A percentile compares a stretch with the other conserved stretches of the same genome.
Evolutionary conservation across 2,329 filamentous ascomycete species (phyloP).

Genomic region (Aspergillus carbonarius): DNA sequence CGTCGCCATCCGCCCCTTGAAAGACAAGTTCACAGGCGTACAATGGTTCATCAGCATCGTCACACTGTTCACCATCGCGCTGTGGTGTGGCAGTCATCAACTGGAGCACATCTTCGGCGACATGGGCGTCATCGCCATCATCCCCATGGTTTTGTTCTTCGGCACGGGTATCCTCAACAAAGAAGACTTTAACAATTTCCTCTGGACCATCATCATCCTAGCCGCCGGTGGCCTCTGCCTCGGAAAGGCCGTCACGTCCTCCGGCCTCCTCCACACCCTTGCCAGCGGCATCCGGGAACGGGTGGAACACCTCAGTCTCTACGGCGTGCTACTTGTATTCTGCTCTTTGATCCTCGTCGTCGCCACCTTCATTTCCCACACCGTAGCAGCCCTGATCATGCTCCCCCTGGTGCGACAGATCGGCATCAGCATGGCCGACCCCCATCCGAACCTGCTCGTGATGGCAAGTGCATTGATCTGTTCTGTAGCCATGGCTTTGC

Average conservation of each 20-base stretch:
- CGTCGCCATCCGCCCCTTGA: slow-evolving; percentile 86
- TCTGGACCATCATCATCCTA: slow-evolving; percentile 99
- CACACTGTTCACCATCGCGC: slow-evolving; percentile 76
- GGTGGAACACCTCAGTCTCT: slow-evolving; percentile 78
- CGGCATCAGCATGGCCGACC: slow-evolving; percentile 78
- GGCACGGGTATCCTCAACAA: slow-evolving; percentile 95
- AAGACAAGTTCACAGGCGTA: slow-evolving; percentile 80
- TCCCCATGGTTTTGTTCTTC: slow-evolving; percentile 94
- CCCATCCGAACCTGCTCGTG: slow-evolving; percentile 89
- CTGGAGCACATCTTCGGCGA: slow-evolving; percentile 87
- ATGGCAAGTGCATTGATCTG: slow-evolving; percentile 97
- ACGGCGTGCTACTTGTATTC: slow-evolving; percentile 84
- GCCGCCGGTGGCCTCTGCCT: slow-evolving; percentile 89
- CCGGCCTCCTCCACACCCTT: slow-evolving; percentile 85
- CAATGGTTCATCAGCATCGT: slow-evolving; percentile 91
- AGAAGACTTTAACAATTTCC: slow-evolving; percentile 99
- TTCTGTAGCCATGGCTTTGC: slow-evolving; percentile 93
- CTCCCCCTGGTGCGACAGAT: slow-evolving; percentile 86
- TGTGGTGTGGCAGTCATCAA: slow-evolving; percentile 93
- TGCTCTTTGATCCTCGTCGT: slow-evolving; percentile 81
- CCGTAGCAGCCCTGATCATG: slow-evolving; percentile 92
- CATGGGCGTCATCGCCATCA: slow-evolving; percentile 97
- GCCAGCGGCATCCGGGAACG: slow-evolving; percentile 70
- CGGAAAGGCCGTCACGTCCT: slow-evolving; percentile 91
- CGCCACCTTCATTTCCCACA: slow-evolving; percentile 97